Evolutionary conservation across 2,329 filamentous ascomycete genomes (phyloP).

Genomic region (Aspergillus floridensis): DNA sequence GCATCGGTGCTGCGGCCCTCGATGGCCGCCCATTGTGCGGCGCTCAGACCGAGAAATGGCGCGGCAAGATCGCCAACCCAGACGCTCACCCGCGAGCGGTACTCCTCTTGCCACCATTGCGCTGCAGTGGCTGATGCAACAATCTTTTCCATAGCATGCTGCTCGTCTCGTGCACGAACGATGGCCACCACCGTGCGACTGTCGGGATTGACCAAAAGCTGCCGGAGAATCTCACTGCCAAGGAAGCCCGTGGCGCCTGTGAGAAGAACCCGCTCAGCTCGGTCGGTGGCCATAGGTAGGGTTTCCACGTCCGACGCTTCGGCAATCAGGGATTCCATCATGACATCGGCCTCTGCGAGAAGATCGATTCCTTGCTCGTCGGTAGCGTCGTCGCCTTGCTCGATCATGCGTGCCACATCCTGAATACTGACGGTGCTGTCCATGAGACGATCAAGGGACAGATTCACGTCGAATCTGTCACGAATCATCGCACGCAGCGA

Average conservation of each 20-base stretch:
- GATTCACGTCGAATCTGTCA: neutral
- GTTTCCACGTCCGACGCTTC: neutral
- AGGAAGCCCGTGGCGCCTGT: slow-evolving; percentile 13
- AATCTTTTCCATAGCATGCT: slow-evolving; percentile 1
- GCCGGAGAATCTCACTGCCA: slow-evolving; percentile 10
- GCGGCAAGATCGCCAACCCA: slow-evolving; percentile 11
- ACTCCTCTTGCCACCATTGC: slow-evolving; percentile 10
- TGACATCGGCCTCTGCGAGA: neutral
- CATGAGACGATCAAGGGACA: neutral
- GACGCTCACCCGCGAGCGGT: neutral
- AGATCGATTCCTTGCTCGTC: neutral
- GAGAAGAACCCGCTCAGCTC: slow-evolving; percentile 3
- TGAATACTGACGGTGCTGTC: neutral
- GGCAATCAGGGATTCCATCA: neutral
- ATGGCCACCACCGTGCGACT: slow-evolving; percentile 4
- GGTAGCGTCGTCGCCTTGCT: neutral
- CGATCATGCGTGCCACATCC: neutral
- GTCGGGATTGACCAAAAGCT: neutral
- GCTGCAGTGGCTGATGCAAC: neutral
- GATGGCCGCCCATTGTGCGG: slow-evolving; percentile 1
- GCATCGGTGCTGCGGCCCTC: neutral
- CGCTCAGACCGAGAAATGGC: slow-evolving; percentile 7
- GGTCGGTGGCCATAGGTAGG: neutral
- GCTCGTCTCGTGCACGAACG: slow-evolving; percentile 6
- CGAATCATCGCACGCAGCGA: neutral